Base-by-base conservation (phyloP, 306 rosid genomes). In the Prunus padus region DNA sequence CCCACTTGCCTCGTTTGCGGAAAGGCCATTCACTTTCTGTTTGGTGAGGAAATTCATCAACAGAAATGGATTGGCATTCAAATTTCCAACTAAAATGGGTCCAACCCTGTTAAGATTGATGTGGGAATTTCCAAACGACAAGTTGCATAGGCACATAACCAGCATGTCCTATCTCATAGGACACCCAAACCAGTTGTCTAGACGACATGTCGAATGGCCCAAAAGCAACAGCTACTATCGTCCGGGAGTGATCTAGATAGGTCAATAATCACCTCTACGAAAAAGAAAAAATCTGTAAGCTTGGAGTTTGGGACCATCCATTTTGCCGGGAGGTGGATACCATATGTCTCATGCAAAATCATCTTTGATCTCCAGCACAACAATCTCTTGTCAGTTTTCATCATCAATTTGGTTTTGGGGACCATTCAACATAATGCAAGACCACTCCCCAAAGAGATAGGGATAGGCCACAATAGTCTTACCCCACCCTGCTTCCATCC, bases 401-500 rank as follows among this genome's bases (percentile, higher is more conserved):
- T 67, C 59, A 77, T 72, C 80, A 56, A 76, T 69, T 79, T 69
- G 81, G 62, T 65, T 49, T 3, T 25, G 78, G 79, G 90, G 86
- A 84, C 88, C 88, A 74, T 67, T 15, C 73, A 73, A 75, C 73
- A 76, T 84, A 83, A 81, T 76, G 81, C 57, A 79, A 59, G 67
- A 66, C 82, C 69, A 40, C 76, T 76, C 51, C 70, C 78, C 67
- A 26, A 30, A 72, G 63, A 67, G 88, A 82, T 73, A 73, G 75
- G 84, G 81, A 84, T 70, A 60, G 77, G 52, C 73, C 81, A 55
- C 61, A 40, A 2, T 33, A 45, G 30, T 47, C 61, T 15, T 67
- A 51, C 85, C 87, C 83, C 89, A 83, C 86, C 14, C 73, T 71
- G 42, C 76, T 69, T 49, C 54, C 30, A 49, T 49, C 42, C 9